These are phyloP conservation scores for Yamadazyma diddensiae DNA, from an alignment of 1,139 yeast species.

Conservation along the genomic window DNA sequence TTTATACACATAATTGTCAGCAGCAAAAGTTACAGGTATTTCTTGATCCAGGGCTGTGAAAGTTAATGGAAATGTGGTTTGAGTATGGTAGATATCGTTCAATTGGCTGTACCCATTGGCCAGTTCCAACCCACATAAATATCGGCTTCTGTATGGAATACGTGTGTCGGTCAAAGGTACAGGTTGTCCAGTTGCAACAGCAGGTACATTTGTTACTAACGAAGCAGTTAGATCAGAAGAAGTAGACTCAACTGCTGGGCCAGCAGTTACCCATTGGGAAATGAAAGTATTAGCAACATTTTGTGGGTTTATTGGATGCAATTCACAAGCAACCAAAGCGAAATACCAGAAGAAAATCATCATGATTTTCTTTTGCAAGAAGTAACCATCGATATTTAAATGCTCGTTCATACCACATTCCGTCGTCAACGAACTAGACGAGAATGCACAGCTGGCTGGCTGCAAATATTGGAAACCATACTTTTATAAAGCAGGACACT, in stretches of 20 bases:
- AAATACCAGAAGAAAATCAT: background rate
- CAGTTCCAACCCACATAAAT: slow-evolving; percentile 6
- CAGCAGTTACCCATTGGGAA: background rate
- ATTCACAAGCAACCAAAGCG: background rate
- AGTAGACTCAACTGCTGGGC: too few species aligned
- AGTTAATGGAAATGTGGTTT: slow-evolving; percentile 7
- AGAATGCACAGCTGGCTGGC: slow-evolving; percentile 2
- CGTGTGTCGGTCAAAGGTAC: slow-evolving; percentile 1
- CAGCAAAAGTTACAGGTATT: slow-evolving; percentile 6
- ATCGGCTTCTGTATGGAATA: slow-evolving; percentile 5
- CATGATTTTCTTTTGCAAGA: background rate
- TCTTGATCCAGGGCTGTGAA: slow-evolving; percentile 4
- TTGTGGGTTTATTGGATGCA: background rate
- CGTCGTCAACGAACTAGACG: slow-evolving; percentile 1
- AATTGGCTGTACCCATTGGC: slow-evolving; percentile 2
- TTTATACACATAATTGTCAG: slow-evolving; percentile 6
- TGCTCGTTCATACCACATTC: too few species aligned
- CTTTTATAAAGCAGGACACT: background rate
- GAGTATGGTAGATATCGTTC: slow-evolving; percentile 7
- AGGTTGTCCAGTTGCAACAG: slow-evolving; percentile 1
- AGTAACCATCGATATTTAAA: too few species aligned
- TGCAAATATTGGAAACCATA: background rate
- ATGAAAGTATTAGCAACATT: background rate
- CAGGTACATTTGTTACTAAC: too few species aligned
- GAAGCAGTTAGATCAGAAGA: too few species aligned